Percentiles rank a stretch among this genome's conserved stretches.
These are phyloP conservation scores for Backusella australiensis DNA, from an alignment of 192 early-diverging fungal genomes.

Conservation along the genomic window DNA sequence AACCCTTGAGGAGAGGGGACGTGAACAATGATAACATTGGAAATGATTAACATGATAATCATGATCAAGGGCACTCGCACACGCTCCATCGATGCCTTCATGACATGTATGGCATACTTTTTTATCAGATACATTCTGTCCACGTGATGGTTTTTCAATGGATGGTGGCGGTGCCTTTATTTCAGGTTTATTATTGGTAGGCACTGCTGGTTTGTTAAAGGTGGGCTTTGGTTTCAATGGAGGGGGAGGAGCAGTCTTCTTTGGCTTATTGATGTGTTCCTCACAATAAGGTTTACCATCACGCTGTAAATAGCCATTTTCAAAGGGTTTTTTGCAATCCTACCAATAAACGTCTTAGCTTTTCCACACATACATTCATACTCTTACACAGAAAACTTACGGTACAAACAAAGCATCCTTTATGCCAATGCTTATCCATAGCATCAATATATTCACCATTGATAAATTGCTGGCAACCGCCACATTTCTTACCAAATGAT, in stretches of 20 bases:
- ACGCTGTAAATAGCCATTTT: background rate
- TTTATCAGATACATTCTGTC: background rate
- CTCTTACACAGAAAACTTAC: slow-evolving; percentile 8
- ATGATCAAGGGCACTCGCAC: slow-evolving; percentile 26
- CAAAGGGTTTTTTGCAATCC: slow-evolving; percentile 13
- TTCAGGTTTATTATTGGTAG: background rate
- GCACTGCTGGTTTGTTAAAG: background rate
- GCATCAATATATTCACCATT: slow-evolving; percentile 53
- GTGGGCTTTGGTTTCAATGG: background rate
- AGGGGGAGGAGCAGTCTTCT: background rate
- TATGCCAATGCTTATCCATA: slow-evolving; percentile 54
- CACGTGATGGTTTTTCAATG: background rate
- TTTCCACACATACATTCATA: too few species aligned
- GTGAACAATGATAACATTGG: slow-evolving; percentile 29
- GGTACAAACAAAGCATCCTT: slow-evolving; percentile 54
- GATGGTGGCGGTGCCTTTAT: background rate
- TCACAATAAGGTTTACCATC: slow-evolving; percentile 21
- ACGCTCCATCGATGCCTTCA: slow-evolving; percentile 20
- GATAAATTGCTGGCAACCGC: slow-evolving; percentile 48
- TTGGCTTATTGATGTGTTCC: background rate
- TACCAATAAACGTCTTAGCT: too few species aligned
- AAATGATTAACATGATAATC: slow-evolving; percentile 37
- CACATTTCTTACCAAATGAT: slow-evolving; percentile 53
- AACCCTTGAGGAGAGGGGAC: slow-evolving; percentile 29
- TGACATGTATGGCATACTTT: slow-evolving; percentile 23